Percentiles rank a stretch among this genome's conserved stretches.
Conservation (phyloP, 2,329 filamentous ascomycete species). For the Simplicillium aogashimaense region DNA sequence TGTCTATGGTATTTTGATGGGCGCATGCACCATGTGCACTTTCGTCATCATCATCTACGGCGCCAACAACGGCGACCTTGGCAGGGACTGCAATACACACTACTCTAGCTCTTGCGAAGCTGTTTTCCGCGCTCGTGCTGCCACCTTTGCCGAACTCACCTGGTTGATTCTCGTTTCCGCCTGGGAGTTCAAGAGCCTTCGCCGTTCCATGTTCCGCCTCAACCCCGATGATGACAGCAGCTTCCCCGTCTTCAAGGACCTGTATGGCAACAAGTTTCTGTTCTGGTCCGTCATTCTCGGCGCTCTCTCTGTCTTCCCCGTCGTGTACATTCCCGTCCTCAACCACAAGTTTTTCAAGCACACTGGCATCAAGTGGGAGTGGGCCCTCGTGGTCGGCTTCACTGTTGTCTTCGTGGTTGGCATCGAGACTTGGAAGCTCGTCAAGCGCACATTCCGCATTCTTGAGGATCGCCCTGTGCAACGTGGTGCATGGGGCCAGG, state of each 20-base stretch:
- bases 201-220: slow-evolving; percentile 61
- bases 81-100: slow-evolving; percentile 50
- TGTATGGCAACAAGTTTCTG: slow-evolving; percentile 61
- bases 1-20: slow-evolving; percentile 72
- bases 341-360: slow-evolving; percentile 67
- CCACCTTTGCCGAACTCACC: slow-evolving; percentile 63
- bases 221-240: slow-evolving; percentile 38
- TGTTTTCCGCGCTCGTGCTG: slow-evolving; percentile 61
- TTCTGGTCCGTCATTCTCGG: slow-evolving; percentile 57
- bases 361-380: slow-evolving; percentile 63
- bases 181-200: slow-evolving; percentile 69
- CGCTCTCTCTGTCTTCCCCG: slow-evolving; percentile 52
- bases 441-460: slow-evolving; percentile 47
- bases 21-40: slow-evolving; percentile 52
- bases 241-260: slow-evolving; percentile 48
- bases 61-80: slow-evolving; percentile 43
- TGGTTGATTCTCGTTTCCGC: slow-evolving; percentile 66
- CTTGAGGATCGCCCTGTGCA: slow-evolving; percentile 42
- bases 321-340: slow-evolving; percentile 63
- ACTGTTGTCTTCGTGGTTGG: slow-evolving; percentile 55
- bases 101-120: slow-evolving; percentile 45
- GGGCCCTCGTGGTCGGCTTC: slow-evolving; percentile 56
- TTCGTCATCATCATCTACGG: slow-evolving; percentile 58
- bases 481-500: slow-evolving; percentile 41
- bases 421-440: slow-evolving; percentile 63